Percentiles rank a stretch among this genome's conserved stretches.
These are phyloP conservation scores for Ceratocystis papillata DNA, from an alignment of 2,329 filamentous ascomycete species.

Conservation along the genomic window DNA sequence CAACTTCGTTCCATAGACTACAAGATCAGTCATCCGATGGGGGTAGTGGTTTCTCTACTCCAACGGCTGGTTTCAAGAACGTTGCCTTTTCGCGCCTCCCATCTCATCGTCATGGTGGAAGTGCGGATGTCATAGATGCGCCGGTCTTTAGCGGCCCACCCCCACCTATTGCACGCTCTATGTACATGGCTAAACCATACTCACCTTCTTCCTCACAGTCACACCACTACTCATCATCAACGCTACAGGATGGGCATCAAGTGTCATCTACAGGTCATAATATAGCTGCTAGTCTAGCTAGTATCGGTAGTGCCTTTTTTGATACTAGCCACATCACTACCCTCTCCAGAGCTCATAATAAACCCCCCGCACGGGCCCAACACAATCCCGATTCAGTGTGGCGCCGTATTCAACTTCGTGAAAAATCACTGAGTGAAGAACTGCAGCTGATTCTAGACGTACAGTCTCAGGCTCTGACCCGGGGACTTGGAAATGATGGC, in stretches of 20 bases:
- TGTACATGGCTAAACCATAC: slow-evolving; percentile 26
- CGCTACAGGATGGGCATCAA: slow-evolving; percentile 11
- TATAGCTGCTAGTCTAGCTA: slow-evolving; percentile 23
- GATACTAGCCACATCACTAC: slow-evolving; percentile 28
- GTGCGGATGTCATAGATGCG: slow-evolving; percentile 25
- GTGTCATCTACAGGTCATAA: slow-evolving; percentile 5
- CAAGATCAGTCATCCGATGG: not conserved
- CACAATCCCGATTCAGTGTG: slow-evolving; percentile 37
- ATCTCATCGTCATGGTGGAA: not conserved
- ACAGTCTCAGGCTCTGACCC: slow-evolving; percentile 34
- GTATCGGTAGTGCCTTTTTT: slow-evolving; percentile 33
- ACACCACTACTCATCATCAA: slow-evolving; percentile 24
- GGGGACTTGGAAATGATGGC: slow-evolving; percentile 12
- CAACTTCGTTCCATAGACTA: not conserved
- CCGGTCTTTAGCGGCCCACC: slow-evolving; percentile 40
- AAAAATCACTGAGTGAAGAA: slow-evolving; percentile 38
- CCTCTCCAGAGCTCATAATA: not conserved
- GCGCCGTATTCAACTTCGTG: slow-evolving; percentile 38
- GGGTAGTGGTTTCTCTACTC: not conserved
- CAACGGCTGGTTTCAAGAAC: slow-evolving; percentile 13
- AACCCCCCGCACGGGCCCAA: not conserved
- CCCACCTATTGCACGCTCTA: slow-evolving; percentile 40
- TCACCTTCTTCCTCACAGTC: slow-evolving; percentile 26
- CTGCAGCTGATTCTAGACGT: slow-evolving; percentile 41
- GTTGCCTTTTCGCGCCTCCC: slow-evolving; percentile 18